Conservation (phyloP, 2,329 filamentous ascomycete species). For the Talaromyces sp. region DNA sequence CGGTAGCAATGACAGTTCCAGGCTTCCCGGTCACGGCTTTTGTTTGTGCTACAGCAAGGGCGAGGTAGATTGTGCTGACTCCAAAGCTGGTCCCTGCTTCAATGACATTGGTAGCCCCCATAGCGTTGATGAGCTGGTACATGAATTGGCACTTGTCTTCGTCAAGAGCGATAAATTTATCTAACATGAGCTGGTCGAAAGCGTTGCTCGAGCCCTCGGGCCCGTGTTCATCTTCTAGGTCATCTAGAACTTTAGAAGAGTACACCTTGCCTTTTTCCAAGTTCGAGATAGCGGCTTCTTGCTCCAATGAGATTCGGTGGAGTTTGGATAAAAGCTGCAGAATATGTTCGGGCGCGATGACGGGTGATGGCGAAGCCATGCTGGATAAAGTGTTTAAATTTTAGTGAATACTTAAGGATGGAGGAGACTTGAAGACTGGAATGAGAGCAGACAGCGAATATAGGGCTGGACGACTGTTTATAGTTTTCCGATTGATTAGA, state of each 20-base stretch:
- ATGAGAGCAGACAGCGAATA: too few relatives aligned
- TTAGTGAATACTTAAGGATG: not conserved
- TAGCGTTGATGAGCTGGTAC: slow-evolving; percentile 30
- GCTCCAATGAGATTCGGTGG: slow-evolving; percentile 22
- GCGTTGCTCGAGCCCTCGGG: slow-evolving; percentile 9
- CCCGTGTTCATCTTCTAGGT: slow-evolving; percentile 17
- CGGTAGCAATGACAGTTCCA: slow-evolving; percentile 39
- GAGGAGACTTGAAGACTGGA: not conserved
- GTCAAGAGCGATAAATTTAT: slow-evolving; percentile 45
- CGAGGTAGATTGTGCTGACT: slow-evolving; percentile 45
- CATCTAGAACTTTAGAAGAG: slow-evolving; percentile 21
- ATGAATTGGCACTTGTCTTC: slow-evolving; percentile 39
- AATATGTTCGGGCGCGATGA: slow-evolving; percentile 23
- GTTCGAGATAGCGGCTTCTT: slow-evolving; percentile 23
- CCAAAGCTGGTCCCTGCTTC: slow-evolving; percentile 45
- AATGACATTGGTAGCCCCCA: slow-evolving; percentile 26
- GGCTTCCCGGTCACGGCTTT: slow-evolving; percentile 22
- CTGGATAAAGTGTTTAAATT: not conserved
- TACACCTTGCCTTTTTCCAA: slow-evolving; percentile 22
- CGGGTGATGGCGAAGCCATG: not conserved
- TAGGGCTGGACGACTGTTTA: too few relatives aligned
- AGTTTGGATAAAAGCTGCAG: slow-evolving; percentile 23
- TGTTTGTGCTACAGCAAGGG: slow-evolving; percentile 34
- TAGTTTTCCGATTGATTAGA: too few relatives aligned
- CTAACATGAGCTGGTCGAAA: slow-evolving; percentile 29